Base-by-base conservation (phyloP, 2,329 filamentous ascomycete species). In the Aspergillus felis region DNA sequence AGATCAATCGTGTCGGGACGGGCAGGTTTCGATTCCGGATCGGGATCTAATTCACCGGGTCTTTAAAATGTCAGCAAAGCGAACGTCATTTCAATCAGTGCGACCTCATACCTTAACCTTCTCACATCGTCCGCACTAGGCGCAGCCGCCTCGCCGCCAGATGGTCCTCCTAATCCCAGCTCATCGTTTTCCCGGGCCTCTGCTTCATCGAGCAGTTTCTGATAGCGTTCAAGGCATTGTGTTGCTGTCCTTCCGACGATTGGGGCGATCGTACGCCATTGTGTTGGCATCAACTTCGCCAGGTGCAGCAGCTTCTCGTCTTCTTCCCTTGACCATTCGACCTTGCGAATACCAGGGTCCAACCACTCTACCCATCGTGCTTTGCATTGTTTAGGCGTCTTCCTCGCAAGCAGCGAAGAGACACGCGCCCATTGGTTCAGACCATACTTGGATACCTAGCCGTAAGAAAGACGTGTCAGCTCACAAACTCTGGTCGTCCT, bases 311-410 rank as follows among this genome's bases (percentile, higher is more conserved):
- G 83, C 79, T 96, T 97, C 81, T 99, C 94, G 74, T 99, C 94
- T 75, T 99, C 94, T 76, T 99, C 94, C 71, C 94, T 90, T 73
- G 91, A 96, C 93, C 94, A 99, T 79, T 99, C 94, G 67, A 96
- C 94, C 82, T 99, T 99, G 71, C 93, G 90, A 80, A 99, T 97
- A 72, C 90, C 91, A 22, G 94, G 94, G 72, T 99, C 94, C 65
- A 99, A 85, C 93, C 94, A 99, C 83, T 99, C 93, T 73, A 88
- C 87, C 94, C 94, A 99, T 79, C 94, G 85, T 60, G 94, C 93
- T 80, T 99, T 99, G 86, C 94, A 99, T 80, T 99, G 94, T 80
- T 99, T 99, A 53, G 94, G 88, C 32, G 94, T 97, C 78, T 99
- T 99, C 71, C 95, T 91, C 73, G 93, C 93, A 64, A 99, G 87